Evolutionary conservation across 257 asterid species (phyloP).

Genomic region (Thymus mandschuricus): DNA sequence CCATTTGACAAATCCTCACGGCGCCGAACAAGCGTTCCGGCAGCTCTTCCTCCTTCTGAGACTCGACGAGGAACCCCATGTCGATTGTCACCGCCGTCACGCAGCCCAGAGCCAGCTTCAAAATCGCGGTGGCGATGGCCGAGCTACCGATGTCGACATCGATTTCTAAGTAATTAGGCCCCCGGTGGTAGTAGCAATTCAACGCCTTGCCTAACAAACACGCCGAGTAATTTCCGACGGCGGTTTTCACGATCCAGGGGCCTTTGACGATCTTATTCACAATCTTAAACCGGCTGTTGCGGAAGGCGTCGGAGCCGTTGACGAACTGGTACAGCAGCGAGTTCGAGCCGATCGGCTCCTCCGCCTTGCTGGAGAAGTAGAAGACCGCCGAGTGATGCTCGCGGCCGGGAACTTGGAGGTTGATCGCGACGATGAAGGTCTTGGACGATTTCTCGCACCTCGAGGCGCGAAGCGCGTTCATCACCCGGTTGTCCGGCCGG

Average conservation of each 20-base stretch:
- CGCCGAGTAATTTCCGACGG: conserved; percentile 90
- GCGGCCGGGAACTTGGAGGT: conserved; percentile 86
- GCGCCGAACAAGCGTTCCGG: conserved; percentile 88
- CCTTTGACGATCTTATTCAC: conserved; percentile 88
- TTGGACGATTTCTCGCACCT: conserved; percentile 44
- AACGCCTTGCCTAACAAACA: conserved; percentile 85
- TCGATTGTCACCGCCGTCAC: conserved; percentile 85
- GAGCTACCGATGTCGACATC: conserved; percentile 95
- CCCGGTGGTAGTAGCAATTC: conserved; percentile 68
- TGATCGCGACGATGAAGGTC: conserved; percentile 68
- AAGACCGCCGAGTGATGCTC: conserved; percentile 91
- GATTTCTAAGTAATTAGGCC: conserved; percentile 79
- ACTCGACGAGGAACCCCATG: conserved; percentile 93
- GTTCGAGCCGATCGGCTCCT: conserved; percentile 55
- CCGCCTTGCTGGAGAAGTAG: conserved; percentile 66
- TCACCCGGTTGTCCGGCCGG: conserved; percentile 74
- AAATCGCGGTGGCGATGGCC: conserved; percentile 79
- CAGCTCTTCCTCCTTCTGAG: conserved; percentile 70
- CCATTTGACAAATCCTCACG: conserved; percentile 89
- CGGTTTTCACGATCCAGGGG: conserved; percentile 90
- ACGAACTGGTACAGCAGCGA: conserved; percentile 69
- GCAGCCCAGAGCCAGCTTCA: conserved; percentile 82
- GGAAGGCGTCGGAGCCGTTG: conserved; percentile 68
- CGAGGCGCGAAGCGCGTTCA: conserved; percentile 52
- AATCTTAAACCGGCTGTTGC: conserved; percentile 79